phyloP scores from a whole-genome alignment of 306 rosid genomes.

The Lathyrus sativus region DNA sequence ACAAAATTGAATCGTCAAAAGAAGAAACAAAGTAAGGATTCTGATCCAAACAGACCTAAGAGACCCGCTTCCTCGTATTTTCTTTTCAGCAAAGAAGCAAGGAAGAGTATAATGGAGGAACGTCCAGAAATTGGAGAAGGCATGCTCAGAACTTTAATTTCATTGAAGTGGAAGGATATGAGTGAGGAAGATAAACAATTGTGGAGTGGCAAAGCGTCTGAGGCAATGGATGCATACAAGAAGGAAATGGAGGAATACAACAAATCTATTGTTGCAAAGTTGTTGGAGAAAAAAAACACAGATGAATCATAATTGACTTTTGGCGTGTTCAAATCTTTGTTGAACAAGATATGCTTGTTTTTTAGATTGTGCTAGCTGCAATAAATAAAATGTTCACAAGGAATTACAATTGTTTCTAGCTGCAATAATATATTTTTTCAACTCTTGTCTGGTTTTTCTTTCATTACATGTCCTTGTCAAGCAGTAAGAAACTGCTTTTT shows the following conservation, averaged over 20 bases:
- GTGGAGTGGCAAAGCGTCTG: slow-evolving; percentile 75
- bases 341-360: slow-evolving; percentile 39
- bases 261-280: slow-evolving; percentile 49
- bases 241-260: slow-evolving; percentile 76
- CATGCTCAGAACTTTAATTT: slow-evolving; percentile 64
- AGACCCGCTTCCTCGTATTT: slow-evolving; percentile 81
- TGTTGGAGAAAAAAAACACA: not conserved
- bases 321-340: slow-evolving; percentile 49
- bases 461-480: too few relatives aligned
- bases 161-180: slow-evolving; percentile 93
- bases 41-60: slow-evolving; percentile 88
- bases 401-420: too few relatives aligned
- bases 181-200: slow-evolving; percentile 64
- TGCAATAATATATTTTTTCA: too few relatives aligned
- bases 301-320: not conserved
- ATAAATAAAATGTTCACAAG: not conserved
- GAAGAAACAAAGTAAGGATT: slow-evolving; percentile 67
- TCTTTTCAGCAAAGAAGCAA: slow-evolving; percentile 77
- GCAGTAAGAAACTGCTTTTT: too few relatives aligned
- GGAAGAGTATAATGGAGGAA: slow-evolving; percentile 66
- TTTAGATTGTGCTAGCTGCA: slow-evolving; percentile 1
- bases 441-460: too few relatives aligned
- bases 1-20: slow-evolving; percentile 61
- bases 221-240: slow-evolving; percentile 83
- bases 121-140: slow-evolving; percentile 53